Evolutionary conservation across 495 filamentous ascomycete species (phyloP).

Genomic region (Rhizodiscina lignyota): DNA sequence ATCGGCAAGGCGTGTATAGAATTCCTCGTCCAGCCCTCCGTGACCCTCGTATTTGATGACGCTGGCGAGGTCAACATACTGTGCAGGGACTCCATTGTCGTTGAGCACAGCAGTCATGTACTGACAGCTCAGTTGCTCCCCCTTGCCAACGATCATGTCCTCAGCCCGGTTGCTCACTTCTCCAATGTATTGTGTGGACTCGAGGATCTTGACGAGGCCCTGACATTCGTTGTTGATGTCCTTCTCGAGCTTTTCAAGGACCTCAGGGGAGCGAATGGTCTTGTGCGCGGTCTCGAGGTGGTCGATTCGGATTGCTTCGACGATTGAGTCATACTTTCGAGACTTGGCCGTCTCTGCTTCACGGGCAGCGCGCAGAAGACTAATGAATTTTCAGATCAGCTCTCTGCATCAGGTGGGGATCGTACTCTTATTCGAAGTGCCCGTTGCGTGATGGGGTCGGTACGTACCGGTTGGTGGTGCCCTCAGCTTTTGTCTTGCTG

Average conservation of each 20-base stretch:
- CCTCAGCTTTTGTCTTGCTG: slow-evolving; percentile 75
- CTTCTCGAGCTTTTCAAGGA: slow-evolving; percentile 37
- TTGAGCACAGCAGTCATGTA: slow-evolving; percentile 71
- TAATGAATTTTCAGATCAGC: slow-evolving; percentile 13
- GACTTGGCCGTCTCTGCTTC: slow-evolving; percentile 45
- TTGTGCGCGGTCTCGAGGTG: slow-evolving; percentile 50
- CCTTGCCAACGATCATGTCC: slow-evolving; percentile 80
- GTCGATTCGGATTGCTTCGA: slow-evolving; percentile 57
- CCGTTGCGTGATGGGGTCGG: neutral
- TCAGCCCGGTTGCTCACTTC: slow-evolving; percentile 68
- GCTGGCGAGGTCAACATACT: slow-evolving; percentile 75
- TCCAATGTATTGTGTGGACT: slow-evolving; percentile 35
- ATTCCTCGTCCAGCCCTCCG: slow-evolving; percentile 47
- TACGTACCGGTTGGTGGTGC: slow-evolving; percentile 85
- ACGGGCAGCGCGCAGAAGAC: slow-evolving; percentile 52
- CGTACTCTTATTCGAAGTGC: no score
- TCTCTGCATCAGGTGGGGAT: neutral
- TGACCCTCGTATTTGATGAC: slow-evolving; percentile 45
- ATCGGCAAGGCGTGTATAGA: slow-evolving; percentile 56
- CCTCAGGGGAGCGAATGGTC: slow-evolving; percentile 41
- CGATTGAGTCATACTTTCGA: slow-evolving; percentile 47
- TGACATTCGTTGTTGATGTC: slow-evolving; percentile 60
- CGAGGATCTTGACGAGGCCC: slow-evolving; percentile 38
- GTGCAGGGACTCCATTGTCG: slow-evolving; percentile 60
- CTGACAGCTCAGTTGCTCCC: slow-evolving; percentile 82